Percentiles rank a stretch among this genome's conserved stretches.
phyloP scores from a whole-genome alignment of 2,329 filamentous ascomycete genomes.

The Cercospora zeina region DNA sequence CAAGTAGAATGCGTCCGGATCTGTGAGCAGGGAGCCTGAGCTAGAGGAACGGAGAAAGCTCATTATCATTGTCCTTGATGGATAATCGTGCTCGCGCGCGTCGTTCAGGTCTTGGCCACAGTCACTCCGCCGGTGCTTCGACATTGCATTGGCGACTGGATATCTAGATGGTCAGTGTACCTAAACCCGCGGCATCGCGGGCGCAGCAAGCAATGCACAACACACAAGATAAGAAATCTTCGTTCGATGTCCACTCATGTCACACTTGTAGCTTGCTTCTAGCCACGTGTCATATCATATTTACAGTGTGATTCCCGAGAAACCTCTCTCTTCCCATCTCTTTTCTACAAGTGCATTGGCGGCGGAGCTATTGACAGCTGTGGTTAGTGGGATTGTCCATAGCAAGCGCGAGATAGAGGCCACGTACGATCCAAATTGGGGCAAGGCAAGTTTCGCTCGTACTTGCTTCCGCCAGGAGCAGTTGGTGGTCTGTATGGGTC shows the following conservation, averaged over 20 bases:
- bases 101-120: background rate
- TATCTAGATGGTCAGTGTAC: background rate
- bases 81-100: background rate
- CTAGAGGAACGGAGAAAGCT: background rate
- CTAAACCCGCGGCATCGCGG: background rate
- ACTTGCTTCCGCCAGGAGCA: slow-evolving; percentile 95
- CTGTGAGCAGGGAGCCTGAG: background rate
- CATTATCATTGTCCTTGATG: background rate
- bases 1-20: background rate
- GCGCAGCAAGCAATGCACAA: background rate
- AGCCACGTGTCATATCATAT: slow-evolving; percentile 3
- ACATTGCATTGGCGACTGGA: too few species aligned
- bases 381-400: too few species aligned
- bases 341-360: slow-evolving; percentile 48
- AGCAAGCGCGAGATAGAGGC: too few species aligned
- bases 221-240: background rate
- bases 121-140: background rate
- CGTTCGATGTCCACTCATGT: background rate
- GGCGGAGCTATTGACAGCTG: slow-evolving; percentile 48
- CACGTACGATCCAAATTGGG: slow-evolving; percentile 76
- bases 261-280: background rate
- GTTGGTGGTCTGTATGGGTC: slow-evolving; percentile 89
- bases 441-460: slow-evolving; percentile 84
- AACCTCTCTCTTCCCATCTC: background rate
- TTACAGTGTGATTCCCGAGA: background rate